phyloP scores from a whole-genome alignment of 2,329 filamentous ascomycete genomes.

The Clathrospora elynae region DNA sequence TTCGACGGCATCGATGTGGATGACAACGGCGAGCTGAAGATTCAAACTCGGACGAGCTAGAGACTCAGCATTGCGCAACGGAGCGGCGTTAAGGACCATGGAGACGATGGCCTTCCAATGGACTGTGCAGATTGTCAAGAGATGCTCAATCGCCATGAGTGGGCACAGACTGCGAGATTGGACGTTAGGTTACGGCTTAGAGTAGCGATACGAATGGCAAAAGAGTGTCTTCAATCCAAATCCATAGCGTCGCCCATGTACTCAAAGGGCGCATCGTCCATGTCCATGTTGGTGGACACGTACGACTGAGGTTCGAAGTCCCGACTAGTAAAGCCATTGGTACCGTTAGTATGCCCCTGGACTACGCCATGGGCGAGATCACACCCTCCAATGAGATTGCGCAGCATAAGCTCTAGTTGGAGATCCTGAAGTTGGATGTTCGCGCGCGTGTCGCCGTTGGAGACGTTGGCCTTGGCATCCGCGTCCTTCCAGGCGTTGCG shows the following conservation, averaged over 20 bases:
- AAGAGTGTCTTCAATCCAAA: conserved; percentile 29
- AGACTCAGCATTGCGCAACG: conserved; percentile 39
- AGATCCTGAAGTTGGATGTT: conserved; percentile 61
- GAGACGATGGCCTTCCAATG: conserved; percentile 41
- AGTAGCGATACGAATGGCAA: background rate
- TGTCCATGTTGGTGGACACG: conserved; percentile 14
- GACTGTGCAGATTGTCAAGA: conserved; percentile 41
- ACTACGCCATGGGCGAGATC: conserved; percentile 60
- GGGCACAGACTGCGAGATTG: conserved; percentile 17
- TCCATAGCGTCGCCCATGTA: conserved; percentile 48
- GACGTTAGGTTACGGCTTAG: background rate
- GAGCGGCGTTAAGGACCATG: conserved; percentile 30
- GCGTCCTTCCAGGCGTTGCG: conserved; percentile 75
- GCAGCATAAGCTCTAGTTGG: conserved; percentile 65
- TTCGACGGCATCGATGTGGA: conserved; percentile 36
- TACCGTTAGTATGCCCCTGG: conserved; percentile 14
- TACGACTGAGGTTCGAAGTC: conserved; percentile 29
- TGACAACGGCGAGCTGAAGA: conserved; percentile 18
- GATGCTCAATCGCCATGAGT: conserved; percentile 42
- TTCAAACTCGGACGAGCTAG: conserved; percentile 37
- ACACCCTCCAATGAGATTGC: conserved; percentile 62
- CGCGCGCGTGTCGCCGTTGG: conserved; percentile 29
- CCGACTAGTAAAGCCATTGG: conserved; percentile 14
- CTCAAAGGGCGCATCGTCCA: conserved; percentile 36
- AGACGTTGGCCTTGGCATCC: conserved; percentile 50